Evolutionary conservation across 352 stramenopile genomes (phyloP).

Genomic region (Peronospora farinosa): DNA sequence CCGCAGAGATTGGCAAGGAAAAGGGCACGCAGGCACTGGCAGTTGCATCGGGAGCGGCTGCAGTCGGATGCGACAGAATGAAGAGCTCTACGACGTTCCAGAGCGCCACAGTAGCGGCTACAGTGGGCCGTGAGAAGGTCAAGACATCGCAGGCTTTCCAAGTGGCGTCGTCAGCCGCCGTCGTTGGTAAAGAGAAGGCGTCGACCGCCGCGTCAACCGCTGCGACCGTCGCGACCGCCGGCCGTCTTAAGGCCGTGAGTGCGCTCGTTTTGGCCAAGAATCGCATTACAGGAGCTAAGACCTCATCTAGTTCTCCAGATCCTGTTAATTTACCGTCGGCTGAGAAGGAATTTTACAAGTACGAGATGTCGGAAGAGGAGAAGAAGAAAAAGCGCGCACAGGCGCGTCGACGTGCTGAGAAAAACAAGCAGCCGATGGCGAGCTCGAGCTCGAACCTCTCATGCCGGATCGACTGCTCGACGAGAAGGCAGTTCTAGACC

Average conservation of each 20-base stretch:
- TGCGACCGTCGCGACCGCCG: slow-evolving; percentile 38
- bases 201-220: slow-evolving; percentile 36
- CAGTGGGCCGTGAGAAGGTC: slow-evolving; percentile 45
- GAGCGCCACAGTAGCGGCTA: slow-evolving; percentile 46
- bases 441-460: slow-evolving; percentile 18
- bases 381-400: slow-evolving; percentile 63
- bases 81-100: slow-evolving; percentile 62
- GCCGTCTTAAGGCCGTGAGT: slow-evolving; percentile 46
- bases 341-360: slow-evolving; percentile 74
- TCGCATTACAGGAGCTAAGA: slow-evolving; percentile 29
- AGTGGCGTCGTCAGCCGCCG: slow-evolving; percentile 40
- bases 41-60: slow-evolving; percentile 42
- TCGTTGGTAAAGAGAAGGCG: slow-evolving; percentile 54
- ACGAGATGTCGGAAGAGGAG: slow-evolving; percentile 78
- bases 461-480: slow-evolving; percentile 8
- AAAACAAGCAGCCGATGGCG: slow-evolving; percentile 36
- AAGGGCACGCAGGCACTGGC: slow-evolving; percentile 50
- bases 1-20: slow-evolving; percentile 46
- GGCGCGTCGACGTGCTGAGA: slow-evolving; percentile 52
- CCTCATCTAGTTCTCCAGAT: slow-evolving; percentile 22
- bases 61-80: slow-evolving; percentile 44
- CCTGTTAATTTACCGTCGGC: slow-evolving; percentile 34
- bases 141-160: slow-evolving; percentile 60
- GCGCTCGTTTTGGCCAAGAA: slow-evolving; percentile 61
- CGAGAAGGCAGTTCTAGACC: slow-evolving; percentile 22